Conservation (phyloP, 345 rosid genomes). For the Melaleuca quinquenervia region DNA sequence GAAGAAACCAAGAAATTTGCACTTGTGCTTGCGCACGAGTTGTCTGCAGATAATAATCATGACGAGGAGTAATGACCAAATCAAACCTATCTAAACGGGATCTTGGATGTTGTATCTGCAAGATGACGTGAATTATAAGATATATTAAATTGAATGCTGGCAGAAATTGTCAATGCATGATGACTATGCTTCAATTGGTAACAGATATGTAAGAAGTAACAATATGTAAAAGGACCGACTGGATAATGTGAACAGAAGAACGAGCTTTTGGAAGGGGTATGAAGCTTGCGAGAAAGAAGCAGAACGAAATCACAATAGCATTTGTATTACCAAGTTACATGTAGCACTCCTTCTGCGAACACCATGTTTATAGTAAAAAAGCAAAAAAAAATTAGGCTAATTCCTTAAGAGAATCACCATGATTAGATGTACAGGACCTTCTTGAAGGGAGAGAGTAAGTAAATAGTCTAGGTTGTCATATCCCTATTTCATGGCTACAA, state of each 20-base stretch:
- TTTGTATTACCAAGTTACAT: background rate
- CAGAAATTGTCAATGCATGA: background rate
- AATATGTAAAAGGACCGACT: background rate
- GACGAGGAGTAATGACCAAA: conserved; percentile 77
- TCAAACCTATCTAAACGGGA: conserved; percentile 63
- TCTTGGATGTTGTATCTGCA: conserved; percentile 94
- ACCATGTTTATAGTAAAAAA: background rate
- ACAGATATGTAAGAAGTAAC: background rate
- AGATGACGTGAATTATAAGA: conserved; percentile 1
- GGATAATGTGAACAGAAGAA: background rate
- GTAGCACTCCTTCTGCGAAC: background rate
- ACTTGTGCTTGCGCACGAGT: conserved; percentile 48
- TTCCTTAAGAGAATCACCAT: background rate
- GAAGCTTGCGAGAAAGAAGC: background rate
- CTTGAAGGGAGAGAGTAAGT: background rate
- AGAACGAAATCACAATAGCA: background rate
- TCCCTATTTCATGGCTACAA: background rate
- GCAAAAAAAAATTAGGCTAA: background rate
- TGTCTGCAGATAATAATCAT: conserved; percentile 76
- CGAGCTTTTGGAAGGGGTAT: background rate
- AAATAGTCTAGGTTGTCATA: background rate
- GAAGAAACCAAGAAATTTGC: conserved; percentile 63
- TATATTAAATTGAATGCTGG: background rate
- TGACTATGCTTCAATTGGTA: background rate
- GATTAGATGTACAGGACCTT: background rate